Evolutionary conservation across 2,329 filamentous ascomycete species (phyloP), one percentile per base, ranked within the genome.

Genomic region (Neoscytalidium dimidiatum): DNA sequence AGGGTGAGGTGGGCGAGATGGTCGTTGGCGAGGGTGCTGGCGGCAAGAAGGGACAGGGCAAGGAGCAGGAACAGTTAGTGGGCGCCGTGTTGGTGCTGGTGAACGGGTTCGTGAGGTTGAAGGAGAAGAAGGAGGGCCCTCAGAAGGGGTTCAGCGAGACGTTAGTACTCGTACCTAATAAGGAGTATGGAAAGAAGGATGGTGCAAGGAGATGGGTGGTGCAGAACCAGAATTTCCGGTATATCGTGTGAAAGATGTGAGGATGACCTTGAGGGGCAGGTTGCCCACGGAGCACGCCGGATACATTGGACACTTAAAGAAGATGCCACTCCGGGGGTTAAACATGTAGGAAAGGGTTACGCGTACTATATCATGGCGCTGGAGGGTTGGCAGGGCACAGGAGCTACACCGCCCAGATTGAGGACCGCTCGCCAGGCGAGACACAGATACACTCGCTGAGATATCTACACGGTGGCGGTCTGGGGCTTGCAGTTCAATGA

Each of bases 81-180:
- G 90, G 89, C 74, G 86, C 88, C 70, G 83, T 96, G 66, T 79
- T 90, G 38, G 85, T 96, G n/a, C 85, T 89, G 66, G 87, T 92
- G 61, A 90, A 86, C 72, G 92, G 92, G 4, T 86, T 82, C 67
- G 87, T 96, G 41, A 85, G 87, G 68, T 90, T 91, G 72, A 85
- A 86, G 66, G 84, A 83, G 66, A 75, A 77, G 49, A 84, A 84
- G 69, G 86, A 89, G 31, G 85, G 86, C 14, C 85, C 85, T 14
- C 84, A 87, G 75, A 87, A 87, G 69, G 87, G 86, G 38, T 96
- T 96, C 75, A 90, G 88, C 71, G 93, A 97, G 76, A 89, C 85
- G 0, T 90, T 96, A 74, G 85, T 96, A 26, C 81, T 97, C 63
- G 90, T 94, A 41, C 92, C 93, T 56, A 80, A 79, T 67, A 73